Percentiles rank a stretch among this genome's conserved stretches.
phyloP scores from a whole-genome alignment of 1,284 basidiomycete species.

The Cutaneotrichosporon sp. region DNA sequence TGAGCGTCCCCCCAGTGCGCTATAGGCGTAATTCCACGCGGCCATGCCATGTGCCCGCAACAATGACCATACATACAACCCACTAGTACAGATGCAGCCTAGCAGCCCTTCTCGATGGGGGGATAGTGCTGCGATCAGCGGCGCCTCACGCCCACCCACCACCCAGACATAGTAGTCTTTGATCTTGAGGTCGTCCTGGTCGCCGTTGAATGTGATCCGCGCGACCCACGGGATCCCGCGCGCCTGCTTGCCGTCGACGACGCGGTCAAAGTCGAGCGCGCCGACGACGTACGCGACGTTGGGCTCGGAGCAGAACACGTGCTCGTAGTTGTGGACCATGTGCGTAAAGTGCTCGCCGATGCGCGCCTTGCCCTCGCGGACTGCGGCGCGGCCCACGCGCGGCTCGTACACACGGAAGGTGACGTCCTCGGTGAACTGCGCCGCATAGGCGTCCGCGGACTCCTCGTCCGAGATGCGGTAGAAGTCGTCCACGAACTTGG shows the following conservation, averaged over 20 bases:
- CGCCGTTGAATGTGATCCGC: background rate
- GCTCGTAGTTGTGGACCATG: background rate
- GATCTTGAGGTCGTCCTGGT: slow-evolving; percentile 1
- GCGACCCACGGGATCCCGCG: slow-evolving; percentile 1
- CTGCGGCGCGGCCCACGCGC: background rate
- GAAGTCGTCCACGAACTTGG: slow-evolving; percentile 6
- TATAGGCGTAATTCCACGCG: background rate
- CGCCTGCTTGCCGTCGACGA: background rate
- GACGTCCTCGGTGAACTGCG: background rate
- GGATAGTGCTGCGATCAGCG: too few relatives aligned
- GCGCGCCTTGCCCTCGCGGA: background rate
- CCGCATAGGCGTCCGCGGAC: background rate
- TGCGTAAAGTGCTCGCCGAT: background rate
- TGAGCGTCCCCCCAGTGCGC: slow-evolving; percentile 1
- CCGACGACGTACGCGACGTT: background rate
- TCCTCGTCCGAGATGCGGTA: slow-evolving; percentile 6
- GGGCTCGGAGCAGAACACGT: background rate
- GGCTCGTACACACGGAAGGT: background rate
- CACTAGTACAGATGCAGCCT: too few relatives aligned
- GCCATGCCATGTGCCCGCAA: too few relatives aligned
- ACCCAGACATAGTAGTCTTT: slow-evolving; percentile 13
- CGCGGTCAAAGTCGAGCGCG: slow-evolving; percentile 8
- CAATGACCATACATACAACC: too few relatives aligned
- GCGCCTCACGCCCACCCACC: background rate
- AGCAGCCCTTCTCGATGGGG: too few relatives aligned